Conservation (phyloP, 2,329 filamentous ascomycete genomes). For the Trichoderma cornu-damae region DNA sequence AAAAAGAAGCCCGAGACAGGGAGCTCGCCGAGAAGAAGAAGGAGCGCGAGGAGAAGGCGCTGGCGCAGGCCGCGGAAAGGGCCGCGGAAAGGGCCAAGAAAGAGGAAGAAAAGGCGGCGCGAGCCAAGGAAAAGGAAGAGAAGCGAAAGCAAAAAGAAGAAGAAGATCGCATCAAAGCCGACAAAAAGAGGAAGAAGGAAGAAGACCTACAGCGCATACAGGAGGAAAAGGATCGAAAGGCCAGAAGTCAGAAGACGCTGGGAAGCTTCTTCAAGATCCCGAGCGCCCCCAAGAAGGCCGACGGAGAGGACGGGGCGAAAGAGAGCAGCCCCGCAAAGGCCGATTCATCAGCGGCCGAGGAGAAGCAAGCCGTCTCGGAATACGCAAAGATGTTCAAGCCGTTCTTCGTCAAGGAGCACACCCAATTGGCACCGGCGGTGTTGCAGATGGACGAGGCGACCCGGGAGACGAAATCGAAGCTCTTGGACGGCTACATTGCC, state of each 20-base stretch:
- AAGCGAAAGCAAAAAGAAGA: constrained; percentile 40
- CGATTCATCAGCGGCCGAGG: constrained; percentile 19
- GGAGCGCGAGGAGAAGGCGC: constrained; percentile 34
- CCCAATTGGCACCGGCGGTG: constrained; percentile 59
- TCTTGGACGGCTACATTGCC: constrained; percentile 49
- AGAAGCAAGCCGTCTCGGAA: constrained; percentile 37
- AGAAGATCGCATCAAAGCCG: constrained; percentile 37
- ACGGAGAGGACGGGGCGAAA: constrained; percentile 30
- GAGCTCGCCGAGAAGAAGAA: constrained; percentile 32
- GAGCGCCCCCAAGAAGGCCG: constrained; percentile 39
- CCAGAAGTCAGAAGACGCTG: constrained; percentile 44
- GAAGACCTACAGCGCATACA: constrained; percentile 39
- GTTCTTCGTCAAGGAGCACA: constrained; percentile 72
- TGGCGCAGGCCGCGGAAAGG: constrained; percentile 35
- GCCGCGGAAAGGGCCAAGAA: constrained; percentile 36
- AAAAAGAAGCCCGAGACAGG: constrained; percentile 33
- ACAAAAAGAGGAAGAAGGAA: constrained; percentile 48
- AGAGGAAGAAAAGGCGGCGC: constrained; percentile 37
- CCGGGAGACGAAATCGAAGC: constrained; percentile 44
- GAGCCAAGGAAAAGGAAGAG: constrained; percentile 37
- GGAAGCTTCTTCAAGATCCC: constrained; percentile 43
- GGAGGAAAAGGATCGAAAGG: constrained; percentile 46
- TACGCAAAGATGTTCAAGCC: constrained; percentile 72
- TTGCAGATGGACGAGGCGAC: constrained; percentile 56
- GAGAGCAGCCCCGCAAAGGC: constrained; percentile 29